Percentiles rank a stretch among this genome's conserved stretches.
phyloP scores from a whole-genome alignment of 2,329 filamentous ascomycete genomes.

The Fusarium citri region DNA sequence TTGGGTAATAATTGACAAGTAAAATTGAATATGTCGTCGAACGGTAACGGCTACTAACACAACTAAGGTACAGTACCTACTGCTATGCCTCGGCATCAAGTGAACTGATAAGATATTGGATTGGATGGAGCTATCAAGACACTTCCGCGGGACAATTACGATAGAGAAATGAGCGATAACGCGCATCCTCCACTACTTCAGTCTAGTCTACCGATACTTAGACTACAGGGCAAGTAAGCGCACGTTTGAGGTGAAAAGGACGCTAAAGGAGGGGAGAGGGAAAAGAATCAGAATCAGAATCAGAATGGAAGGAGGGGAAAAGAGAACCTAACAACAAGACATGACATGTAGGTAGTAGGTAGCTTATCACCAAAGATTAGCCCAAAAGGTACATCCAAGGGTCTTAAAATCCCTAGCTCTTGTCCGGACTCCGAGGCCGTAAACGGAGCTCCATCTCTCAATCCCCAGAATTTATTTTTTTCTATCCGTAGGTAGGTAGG shows the following conservation, averaged over 20 bases:
- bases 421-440: conserved; percentile 53
- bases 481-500: conserved; percentile 6
- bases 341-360: background rate
- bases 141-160: background rate
- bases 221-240: background rate
- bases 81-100: background rate
- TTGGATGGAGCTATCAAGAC: background rate
- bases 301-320: background rate
- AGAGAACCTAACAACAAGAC: background rate
- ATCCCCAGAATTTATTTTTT: conserved; percentile 48
- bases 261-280: conserved; percentile 2
- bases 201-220: background rate
- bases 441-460: conserved; percentile 49
- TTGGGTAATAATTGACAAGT: background rate
- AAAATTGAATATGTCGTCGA: background rate
- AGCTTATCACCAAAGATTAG: background rate
- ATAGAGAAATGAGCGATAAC: background rate
- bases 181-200: background rate
- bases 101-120: background rate
- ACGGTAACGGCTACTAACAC: background rate
- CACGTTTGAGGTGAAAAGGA: background rate
- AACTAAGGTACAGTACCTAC: too few relatives aligned
- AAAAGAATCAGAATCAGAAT: background rate
- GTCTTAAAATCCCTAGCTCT: conserved; percentile 7
- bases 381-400: conserved; percentile 1